Evolutionary conservation across 192 early-diverging fungal genomes (phyloP).

Genomic region (Mortierella claussenii): DNA sequence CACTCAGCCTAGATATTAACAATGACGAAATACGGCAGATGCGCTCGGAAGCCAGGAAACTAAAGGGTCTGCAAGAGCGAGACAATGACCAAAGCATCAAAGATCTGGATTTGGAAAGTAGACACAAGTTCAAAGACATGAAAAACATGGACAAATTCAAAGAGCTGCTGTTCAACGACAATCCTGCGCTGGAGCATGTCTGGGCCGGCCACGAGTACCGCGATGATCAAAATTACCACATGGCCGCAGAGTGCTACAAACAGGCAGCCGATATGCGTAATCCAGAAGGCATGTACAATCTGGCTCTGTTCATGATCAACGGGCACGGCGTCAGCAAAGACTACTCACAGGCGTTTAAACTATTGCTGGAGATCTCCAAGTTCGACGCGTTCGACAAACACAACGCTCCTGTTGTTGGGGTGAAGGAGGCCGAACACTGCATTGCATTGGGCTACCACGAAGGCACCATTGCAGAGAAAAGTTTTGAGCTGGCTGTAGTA

Average conservation of each 20-base stretch:
- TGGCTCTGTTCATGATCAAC: constrained; percentile 39
- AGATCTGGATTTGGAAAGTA: constrained; percentile 33
- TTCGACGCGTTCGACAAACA: constrained; percentile 46
- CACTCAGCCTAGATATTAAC: constrained; percentile 44
- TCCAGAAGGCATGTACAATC: constrained; percentile 44
- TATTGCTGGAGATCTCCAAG: constrained; percentile 37
- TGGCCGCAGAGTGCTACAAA: constrained; percentile 41
- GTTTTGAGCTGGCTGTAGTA: constrained; percentile 31
- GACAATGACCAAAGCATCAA: constrained; percentile 33
- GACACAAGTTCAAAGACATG: constrained; percentile 34
- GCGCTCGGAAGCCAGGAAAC: constrained; percentile 35
- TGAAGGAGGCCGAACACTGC: constrained; percentile 34
- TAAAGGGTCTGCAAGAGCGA: constrained; percentile 38
- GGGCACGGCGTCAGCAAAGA: constrained; percentile 40
- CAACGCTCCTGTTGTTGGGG: constrained; percentile 35
- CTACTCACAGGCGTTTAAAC: constrained; percentile 37
- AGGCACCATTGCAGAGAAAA: constrained; percentile 34
- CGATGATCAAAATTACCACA: constrained; percentile 30
- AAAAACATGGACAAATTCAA: constrained; percentile 23
- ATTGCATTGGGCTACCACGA: constrained; percentile 41
- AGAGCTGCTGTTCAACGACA: constrained; percentile 16
- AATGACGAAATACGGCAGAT: constrained; percentile 39
- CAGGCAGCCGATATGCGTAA: constrained; percentile 41
- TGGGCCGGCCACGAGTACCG: constrained; percentile 45
- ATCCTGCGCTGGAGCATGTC: constrained; percentile 45